Conservation (phyloP, 2,329 filamentous ascomycete genomes). For the Helotiales sp. region DNA sequence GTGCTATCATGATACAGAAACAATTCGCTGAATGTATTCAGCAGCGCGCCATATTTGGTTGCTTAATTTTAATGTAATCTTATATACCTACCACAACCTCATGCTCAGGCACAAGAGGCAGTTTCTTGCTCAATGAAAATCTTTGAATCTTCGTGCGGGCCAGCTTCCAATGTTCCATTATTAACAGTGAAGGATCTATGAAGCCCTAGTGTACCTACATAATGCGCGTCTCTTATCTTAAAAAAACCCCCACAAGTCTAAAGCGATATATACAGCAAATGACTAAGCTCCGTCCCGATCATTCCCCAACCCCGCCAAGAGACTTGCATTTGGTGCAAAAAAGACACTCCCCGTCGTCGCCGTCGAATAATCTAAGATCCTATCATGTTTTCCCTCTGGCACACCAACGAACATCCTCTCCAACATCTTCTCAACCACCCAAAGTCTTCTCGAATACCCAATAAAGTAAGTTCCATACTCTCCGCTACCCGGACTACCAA, state of each 20-base stretch:
- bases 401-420: conserved; percentile 61
- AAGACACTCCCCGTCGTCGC: conserved; percentile 58
- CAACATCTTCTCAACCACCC: conserved; percentile 64
- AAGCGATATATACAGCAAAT: no score
- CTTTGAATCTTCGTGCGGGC: no score
- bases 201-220: no score
- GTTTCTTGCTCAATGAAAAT: neutral
- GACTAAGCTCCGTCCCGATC: neutral
- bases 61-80: conserved; percentile 6
- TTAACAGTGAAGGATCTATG: no score
- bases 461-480: conserved; percentile 65
- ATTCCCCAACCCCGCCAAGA: conserved; percentile 39
- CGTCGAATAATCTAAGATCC: conserved; percentile 58
- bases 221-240: no score
- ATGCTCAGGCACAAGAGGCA: neutral
- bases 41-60: neutral
- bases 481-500: conserved; percentile 55
- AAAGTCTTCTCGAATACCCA: conserved; percentile 57
- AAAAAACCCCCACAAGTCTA: no score
- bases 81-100: neutral
- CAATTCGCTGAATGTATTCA: neutral
- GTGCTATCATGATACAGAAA: neutral
- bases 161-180: no score
- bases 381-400: conserved; percentile 59
- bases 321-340: conserved; percentile 53